Base-by-base conservation (phyloP, 805 yeast species). In the Diddensiella caesifluorescens region DNA sequence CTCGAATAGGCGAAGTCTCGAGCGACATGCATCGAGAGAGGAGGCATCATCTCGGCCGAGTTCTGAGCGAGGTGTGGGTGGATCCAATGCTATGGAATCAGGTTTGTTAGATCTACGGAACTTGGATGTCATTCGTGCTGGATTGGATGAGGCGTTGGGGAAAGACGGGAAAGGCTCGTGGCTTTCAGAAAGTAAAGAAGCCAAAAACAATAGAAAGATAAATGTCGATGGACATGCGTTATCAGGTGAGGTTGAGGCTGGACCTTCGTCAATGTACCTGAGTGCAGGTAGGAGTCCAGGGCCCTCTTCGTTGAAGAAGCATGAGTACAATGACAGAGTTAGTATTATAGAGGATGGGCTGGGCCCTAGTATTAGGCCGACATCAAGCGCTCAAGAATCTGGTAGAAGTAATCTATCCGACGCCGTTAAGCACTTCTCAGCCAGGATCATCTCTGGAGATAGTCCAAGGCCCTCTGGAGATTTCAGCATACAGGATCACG, bases 111-210 rank as follows among this genome's bases (percentile, higher is more conserved):
- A n/a, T n/a, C n/a, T n/a, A n/a, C n/a, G n/a, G n/a, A n/a, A n/a
- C n/a, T n/a, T n/a, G n/a, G n/a, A n/a, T n/a, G n/a, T n/a, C n/a
- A n/a, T n/a, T n/a, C n/a, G n/a, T n/a, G 38, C 28, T 5, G 52
- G 50, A 15, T 41, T 52, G 16, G 41, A 42, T 9, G 53, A 49
- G 19, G 56, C 56, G 7, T 30, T 52, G 22, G 55, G 55, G 4
- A 22, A n/a, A 5, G 43, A 46, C 21, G 56, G 55, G 9, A 29
- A 29, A 5, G 54, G 55, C 10, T 13, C 46, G 7, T 52, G 56
- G 56, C 16, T 10, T 15, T 22, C 15, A 9, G 29, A 16, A 9
- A 28, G 10, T 7, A 13, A 15, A 31, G 27, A 19, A n/a, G 16
- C 19, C 13, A 13, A 13, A 7, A 29, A 13, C 7, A 13, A 19